Evolutionary conservation across 345 rosid genomes (phyloP).

Genomic region (Dovyalis caffra): DNA sequence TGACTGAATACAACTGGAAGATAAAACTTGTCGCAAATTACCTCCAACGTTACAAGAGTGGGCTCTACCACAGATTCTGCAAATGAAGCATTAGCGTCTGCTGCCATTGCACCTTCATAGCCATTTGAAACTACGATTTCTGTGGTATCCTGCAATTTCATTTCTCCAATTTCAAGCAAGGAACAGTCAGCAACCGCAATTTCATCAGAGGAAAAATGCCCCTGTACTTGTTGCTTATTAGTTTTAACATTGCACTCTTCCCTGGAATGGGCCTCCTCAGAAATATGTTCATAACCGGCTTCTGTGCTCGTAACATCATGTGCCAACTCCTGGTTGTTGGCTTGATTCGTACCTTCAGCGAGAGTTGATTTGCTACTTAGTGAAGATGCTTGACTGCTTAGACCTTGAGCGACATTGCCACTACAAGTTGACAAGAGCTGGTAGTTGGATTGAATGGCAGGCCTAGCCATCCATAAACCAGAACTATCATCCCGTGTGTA

Average conservation of each 20-base stretch:
- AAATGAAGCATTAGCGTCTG: conserved; percentile 60
- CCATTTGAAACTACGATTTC: conserved; percentile 48
- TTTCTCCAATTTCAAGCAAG: conserved; percentile 43
- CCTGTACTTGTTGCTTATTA: conserved; percentile 62
- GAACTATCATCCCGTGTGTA: conserved; percentile 85
- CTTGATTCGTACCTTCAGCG: conserved; percentile 48
- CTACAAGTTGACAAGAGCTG: conserved; percentile 30
- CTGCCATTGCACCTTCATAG: conserved; percentile 43
- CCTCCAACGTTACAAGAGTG: conserved; percentile 96
- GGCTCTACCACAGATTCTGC: conserved; percentile 91
- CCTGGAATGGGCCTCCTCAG: conserved; percentile 37
- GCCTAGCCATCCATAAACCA: conserved; percentile 78
- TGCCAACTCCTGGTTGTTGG: conserved; percentile 44
- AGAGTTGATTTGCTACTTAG: conserved; percentile 38
- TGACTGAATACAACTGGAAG: too few species aligned
- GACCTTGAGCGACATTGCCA: conserved; percentile 31
- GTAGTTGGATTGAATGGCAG: conserved; percentile 49
- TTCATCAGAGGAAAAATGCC: conserved; percentile 45
- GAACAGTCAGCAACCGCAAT: conserved; percentile 38
- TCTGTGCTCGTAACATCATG: conserved; percentile 15
- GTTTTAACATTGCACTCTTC: conserved; percentile 53
- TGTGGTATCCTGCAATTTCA: conserved; percentile 40
- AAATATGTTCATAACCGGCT: conserved; percentile 44
- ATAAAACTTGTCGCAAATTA: conserved; percentile 21
- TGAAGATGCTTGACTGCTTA: conserved; percentile 23